phyloP scores from a whole-genome alignment of 208 protist species.

The Novymonas esmeraldas region DNA sequence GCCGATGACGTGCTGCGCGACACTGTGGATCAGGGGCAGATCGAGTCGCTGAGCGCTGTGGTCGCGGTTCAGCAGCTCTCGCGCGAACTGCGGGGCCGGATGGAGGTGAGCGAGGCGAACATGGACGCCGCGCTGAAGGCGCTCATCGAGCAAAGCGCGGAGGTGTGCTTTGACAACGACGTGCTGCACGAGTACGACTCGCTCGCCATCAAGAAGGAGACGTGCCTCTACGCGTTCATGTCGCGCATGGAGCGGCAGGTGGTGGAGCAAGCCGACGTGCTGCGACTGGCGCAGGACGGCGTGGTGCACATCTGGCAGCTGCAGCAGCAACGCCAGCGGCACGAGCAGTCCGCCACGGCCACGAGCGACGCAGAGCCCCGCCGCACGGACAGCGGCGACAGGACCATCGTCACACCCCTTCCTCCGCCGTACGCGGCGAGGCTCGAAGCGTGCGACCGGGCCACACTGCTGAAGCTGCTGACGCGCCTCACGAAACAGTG shows the following conservation, averaged over 20 bases:
- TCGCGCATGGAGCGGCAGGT: conserved; percentile 48
- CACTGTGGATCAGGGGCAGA: conserved; percentile 35
- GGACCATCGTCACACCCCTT: conserved; percentile 19
- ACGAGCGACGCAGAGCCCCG: background rate
- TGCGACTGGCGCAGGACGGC: conserved; percentile 57
- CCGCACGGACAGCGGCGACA: background rate
- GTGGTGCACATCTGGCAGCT: conserved; percentile 45
- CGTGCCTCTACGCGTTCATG: conserved; percentile 45
- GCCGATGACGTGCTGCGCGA: conserved; percentile 63
- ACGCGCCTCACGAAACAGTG: conserved; percentile 46
- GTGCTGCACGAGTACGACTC: conserved; percentile 45
- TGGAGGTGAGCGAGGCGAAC: conserved; percentile 56
- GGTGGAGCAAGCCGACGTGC: conserved; percentile 64
- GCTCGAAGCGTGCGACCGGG: conserved; percentile 54
- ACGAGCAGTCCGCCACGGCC: background rate
- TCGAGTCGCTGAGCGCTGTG: conserved; percentile 47
- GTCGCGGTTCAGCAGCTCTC: conserved; percentile 42
- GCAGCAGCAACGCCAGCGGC: conserved; percentile 15
- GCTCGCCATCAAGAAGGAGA: conserved; percentile 44
- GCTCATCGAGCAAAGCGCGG: conserved; percentile 53
- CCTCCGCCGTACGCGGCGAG: conserved; percentile 38
- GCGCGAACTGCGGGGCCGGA: conserved; percentile 56
- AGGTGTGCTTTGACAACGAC: conserved; percentile 55
- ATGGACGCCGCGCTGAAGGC: conserved; percentile 38
- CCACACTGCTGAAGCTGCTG: conserved; percentile 57